Evolutionary conservation across 176 grass and related monocot species (phyloP).

Genomic region (Dactylis glomerata): DNA sequence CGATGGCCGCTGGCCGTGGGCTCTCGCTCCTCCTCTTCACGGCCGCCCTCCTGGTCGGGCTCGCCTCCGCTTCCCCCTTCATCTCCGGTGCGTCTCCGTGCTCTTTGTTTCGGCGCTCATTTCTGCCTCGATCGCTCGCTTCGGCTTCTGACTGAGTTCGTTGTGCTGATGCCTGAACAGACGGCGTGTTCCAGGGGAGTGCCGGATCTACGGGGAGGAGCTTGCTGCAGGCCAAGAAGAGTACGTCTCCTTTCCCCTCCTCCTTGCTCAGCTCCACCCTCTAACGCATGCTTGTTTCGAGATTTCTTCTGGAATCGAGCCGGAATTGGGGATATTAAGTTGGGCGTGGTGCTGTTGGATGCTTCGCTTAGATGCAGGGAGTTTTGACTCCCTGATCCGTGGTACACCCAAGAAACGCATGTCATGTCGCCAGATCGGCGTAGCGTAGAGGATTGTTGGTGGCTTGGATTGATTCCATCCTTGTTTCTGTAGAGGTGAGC

Average conservation of each 20-base stretch:
- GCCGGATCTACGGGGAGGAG: slow-evolving; percentile 57
- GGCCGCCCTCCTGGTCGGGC: slow-evolving; percentile 11
- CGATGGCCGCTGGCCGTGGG: slow-evolving; percentile 21
- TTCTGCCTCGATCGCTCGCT: neutral
- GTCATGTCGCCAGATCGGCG: neutral
- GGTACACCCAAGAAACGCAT: neutral
- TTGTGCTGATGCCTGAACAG: slow-evolving; percentile 16
- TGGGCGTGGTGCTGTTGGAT: neutral
- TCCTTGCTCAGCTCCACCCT: neutral
- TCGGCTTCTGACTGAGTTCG: slow-evolving; percentile 17
- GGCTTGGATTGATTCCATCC: neutral
- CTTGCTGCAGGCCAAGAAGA: slow-evolving; percentile 58
- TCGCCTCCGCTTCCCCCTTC: slow-evolving; percentile 31
- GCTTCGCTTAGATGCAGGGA: neutral
- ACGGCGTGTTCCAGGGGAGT: slow-evolving; percentile 30
- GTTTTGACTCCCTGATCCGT: neutral
- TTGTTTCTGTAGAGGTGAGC: neutral
- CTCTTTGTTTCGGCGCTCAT: neutral
- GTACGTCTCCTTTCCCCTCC: slow-evolving; percentile 26
- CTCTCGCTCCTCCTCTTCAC: slow-evolving; percentile 8
- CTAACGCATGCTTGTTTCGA: neutral
- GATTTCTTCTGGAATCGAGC: neutral
- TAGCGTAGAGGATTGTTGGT: neutral
- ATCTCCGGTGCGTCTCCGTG: slow-evolving; percentile 23
- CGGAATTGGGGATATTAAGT: neutral